These are phyloP conservation scores for Dothideomycetes sp. DNA, from an alignment of 2,329 filamentous ascomycete genomes.

Conservation along the genomic window DNA sequence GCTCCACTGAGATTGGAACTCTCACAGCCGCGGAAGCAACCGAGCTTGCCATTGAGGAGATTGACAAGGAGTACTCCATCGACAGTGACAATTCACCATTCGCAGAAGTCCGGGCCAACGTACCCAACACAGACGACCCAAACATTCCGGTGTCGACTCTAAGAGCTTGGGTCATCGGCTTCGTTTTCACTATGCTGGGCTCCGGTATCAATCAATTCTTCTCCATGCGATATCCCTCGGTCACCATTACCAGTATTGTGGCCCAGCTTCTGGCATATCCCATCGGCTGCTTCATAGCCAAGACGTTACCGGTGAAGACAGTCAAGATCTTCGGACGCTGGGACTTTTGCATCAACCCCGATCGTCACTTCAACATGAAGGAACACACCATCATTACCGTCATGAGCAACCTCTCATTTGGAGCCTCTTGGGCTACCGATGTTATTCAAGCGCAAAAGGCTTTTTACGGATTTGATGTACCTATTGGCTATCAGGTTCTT, in stretches of 20 bases:
- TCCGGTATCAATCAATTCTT: slow-evolving; percentile 21
- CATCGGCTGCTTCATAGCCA: slow-evolving; percentile 70
- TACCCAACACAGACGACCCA: slow-evolving; percentile 14
- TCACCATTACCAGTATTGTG: slow-evolving; percentile 1
- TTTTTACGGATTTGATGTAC: slow-evolving; percentile 72
- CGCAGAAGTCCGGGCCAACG: slow-evolving; percentile 15
- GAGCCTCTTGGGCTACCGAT: slow-evolving; percentile 11
- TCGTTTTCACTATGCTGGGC: slow-evolving; percentile 17
- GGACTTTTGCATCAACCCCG: slow-evolving; percentile 28
- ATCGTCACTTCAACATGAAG: slow-evolving; percentile 44
- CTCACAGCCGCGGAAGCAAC: background rate
- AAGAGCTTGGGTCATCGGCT: slow-evolving; percentile 21
- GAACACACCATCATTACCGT: slow-evolving; percentile 40
- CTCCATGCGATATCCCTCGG: slow-evolving; percentile 18
- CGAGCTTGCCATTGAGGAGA: background rate
- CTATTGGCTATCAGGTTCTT: slow-evolving; percentile 67
- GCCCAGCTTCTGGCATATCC: slow-evolving; percentile 67
- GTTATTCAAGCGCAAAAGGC: slow-evolving; percentile 79
- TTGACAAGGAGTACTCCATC: background rate
- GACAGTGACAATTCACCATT: slow-evolving; percentile 13
- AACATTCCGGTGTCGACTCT: slow-evolving; percentile 19
- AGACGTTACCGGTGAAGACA: slow-evolving; percentile 46
- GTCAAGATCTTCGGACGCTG: slow-evolving; percentile 10
- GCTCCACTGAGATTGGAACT: background rate
- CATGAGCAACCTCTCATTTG: slow-evolving; percentile 16